Conservation (phyloP, 768 basidiomycete species). For the Collybia nuda region DNA sequence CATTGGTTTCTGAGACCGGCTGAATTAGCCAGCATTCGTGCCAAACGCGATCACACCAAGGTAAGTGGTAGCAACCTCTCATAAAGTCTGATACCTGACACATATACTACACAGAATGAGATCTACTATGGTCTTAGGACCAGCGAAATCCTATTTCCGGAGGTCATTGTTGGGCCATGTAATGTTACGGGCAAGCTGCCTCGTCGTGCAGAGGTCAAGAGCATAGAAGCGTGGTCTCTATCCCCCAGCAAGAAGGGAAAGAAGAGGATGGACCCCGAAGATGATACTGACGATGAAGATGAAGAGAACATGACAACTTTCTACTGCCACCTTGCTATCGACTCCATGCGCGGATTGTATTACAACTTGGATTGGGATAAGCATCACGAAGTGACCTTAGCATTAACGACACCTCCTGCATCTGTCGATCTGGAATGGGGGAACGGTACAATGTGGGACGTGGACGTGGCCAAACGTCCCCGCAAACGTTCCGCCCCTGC, state of each 20-base stretch:
- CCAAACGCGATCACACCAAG: slow-evolving; percentile 57
- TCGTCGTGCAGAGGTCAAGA: slow-evolving; percentile 1
- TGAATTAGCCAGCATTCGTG: slow-evolving; percentile 60
- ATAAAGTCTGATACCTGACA: neutral
- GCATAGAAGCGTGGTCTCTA: slow-evolving; percentile 9
- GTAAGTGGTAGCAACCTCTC: slow-evolving; percentile 32
- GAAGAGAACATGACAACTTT: slow-evolving; percentile 33
- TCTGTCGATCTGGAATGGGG: slow-evolving; percentile 29
- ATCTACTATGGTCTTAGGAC: slow-evolving; percentile 64
- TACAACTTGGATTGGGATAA: slow-evolving; percentile 60
- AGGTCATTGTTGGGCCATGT: slow-evolving; percentile 53
- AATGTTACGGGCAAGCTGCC: slow-evolving; percentile 35
- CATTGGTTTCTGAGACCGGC: slow-evolving; percentile 77
- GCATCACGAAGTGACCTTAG: slow-evolving; percentile 42
- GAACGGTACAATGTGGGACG: slow-evolving; percentile 47
- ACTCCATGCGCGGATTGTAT: slow-evolving; percentile 59
- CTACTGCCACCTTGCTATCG: slow-evolving; percentile 58
- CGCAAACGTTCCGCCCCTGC: slow-evolving; percentile 9
- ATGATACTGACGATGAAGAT: slow-evolving; percentile 17
- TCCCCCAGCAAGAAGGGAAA: slow-evolving; percentile 9
- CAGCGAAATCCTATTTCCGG: slow-evolving; percentile 47
- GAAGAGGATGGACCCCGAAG: slow-evolving; percentile 13
- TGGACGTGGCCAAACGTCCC: slow-evolving; percentile 24
- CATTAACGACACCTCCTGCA: slow-evolving; percentile 23
- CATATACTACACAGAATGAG: slow-evolving; percentile 59